Conservation (phyloP, 83 land plant species). For the Larix sibirica region DNA sequence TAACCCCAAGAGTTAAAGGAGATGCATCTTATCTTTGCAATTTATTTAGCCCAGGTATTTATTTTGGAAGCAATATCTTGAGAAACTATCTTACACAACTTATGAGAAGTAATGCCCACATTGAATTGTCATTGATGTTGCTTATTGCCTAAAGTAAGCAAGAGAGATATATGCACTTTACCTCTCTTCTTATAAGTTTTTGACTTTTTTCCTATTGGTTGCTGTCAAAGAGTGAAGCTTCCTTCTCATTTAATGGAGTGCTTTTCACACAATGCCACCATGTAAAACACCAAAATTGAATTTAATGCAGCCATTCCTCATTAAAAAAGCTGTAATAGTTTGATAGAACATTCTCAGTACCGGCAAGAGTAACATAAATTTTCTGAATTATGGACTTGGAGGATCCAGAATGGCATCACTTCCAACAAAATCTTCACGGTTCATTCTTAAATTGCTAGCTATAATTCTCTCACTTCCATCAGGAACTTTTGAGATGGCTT, state of each 20-base stretch:
- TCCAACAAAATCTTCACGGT: too few relatives aligned
- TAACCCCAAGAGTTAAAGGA: not conserved
- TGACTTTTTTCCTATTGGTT: not conserved
- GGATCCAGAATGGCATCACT: not conserved
- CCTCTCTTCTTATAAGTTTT: slow-evolving; percentile 2
- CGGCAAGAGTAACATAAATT: not conserved
- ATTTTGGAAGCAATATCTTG: not conserved
- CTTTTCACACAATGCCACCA: too few relatives aligned
- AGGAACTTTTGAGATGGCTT: not conserved
- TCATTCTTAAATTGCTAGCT: not conserved
- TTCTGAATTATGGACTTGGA: not conserved
- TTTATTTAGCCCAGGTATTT: not conserved
- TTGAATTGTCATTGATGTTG: not conserved
- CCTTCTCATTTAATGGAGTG: not conserved
- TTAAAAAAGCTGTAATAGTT: too few relatives aligned
- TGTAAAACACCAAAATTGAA: not conserved
- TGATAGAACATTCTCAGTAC: not conserved
- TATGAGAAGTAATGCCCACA: not conserved
- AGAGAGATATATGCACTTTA: not conserved
- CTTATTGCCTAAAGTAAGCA: not conserved
- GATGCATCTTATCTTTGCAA: not conserved
- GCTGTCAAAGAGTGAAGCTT: not conserved
- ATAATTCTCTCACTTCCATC: not conserved
- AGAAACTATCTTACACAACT: not conserved
- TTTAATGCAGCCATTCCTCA: not conserved